phyloP scores from a whole-genome alignment of 2,329 filamentous ascomycete genomes.

The Pseudogymnoascus sp. region DNA sequence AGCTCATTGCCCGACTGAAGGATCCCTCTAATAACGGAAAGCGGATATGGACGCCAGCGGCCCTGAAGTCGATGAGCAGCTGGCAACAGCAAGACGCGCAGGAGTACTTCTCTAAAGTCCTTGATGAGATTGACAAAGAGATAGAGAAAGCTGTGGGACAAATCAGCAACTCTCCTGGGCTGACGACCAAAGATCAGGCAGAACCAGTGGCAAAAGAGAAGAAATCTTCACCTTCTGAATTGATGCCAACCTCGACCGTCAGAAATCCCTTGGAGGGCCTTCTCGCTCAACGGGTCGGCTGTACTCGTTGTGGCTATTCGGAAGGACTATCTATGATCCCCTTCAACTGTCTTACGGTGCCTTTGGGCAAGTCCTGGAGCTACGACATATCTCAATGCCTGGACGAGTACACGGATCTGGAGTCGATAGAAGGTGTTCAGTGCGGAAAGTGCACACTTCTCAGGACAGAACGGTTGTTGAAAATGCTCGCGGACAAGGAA shows the following conservation, averaged over 20 bases:
- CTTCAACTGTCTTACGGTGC: slow-evolving; percentile 89
- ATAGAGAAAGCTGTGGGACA: slow-evolving; percentile 43
- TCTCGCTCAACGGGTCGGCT: slow-evolving; percentile 81
- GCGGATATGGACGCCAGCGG: slow-evolving; percentile 73
- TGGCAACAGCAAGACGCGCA: slow-evolving; percentile 97
- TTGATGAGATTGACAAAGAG: slow-evolving; percentile 80
- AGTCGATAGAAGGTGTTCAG: slow-evolving; percentile 81
- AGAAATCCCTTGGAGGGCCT: slow-evolving; percentile 82
- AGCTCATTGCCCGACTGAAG: slow-evolving; percentile 65
- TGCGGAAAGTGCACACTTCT: slow-evolving; percentile 86
- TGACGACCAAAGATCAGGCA: not conserved
- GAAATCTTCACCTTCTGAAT: not conserved
- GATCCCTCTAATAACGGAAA: slow-evolving; percentile 63
- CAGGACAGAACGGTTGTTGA: slow-evolving; percentile 44
- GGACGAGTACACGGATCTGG: slow-evolving; percentile 77
- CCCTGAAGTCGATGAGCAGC: slow-evolving; percentile 86
- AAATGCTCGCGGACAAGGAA: slow-evolving; percentile 35
- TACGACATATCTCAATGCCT: slow-evolving; percentile 74
- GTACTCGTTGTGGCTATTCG: slow-evolving; percentile 75
- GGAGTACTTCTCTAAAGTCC: slow-evolving; percentile 87
- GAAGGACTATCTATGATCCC: slow-evolving; percentile 86
- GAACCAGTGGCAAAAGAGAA: not conserved
- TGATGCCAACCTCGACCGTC: slow-evolving; percentile 26
- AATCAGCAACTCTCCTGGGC: slow-evolving; percentile 21
- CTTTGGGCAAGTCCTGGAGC: slow-evolving; percentile 56